Percentiles rank a stretch among this genome's conserved stretches.
Evolutionary conservation across 192 early-diverging fungal species (phyloP).

Genomic region (Haplosporangium gracile): DNA sequence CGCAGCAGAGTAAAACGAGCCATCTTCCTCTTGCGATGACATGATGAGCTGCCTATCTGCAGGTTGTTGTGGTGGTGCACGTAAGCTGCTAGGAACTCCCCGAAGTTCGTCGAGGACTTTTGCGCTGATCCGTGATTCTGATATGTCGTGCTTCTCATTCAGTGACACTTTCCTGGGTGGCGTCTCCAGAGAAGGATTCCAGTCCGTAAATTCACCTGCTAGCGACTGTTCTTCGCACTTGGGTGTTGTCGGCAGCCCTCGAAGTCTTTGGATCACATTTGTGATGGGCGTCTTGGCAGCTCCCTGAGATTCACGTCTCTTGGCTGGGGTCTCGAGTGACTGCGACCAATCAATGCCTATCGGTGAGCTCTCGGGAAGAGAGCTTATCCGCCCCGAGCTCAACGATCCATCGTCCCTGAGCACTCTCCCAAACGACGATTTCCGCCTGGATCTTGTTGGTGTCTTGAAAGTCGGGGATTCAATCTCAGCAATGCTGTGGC

Average conservation of each 20-base stretch:
- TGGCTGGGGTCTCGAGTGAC: conserved; percentile 36
- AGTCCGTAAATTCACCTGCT: conserved; percentile 5
- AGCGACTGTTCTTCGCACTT: background rate
- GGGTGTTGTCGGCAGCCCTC: conserved; percentile 11
- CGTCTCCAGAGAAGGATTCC: conserved; percentile 38
- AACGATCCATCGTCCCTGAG: background rate
- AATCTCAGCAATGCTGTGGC: background rate
- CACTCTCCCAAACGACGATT: background rate
- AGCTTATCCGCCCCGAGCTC: background rate
- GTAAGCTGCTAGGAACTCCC: conserved; percentile 14
- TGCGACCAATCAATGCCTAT: conserved; percentile 27
- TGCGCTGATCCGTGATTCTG: background rate
- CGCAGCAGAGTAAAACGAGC: conserved; percentile 27
- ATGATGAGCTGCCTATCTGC: background rate
- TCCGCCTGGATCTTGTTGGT: background rate
- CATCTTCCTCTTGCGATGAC: conserved; percentile 26
- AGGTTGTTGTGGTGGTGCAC: background rate
- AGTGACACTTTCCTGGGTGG: conserved; percentile 18
- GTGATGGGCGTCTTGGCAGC: background rate
- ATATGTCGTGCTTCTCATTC: background rate
- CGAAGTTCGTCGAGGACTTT: conserved; percentile 23
- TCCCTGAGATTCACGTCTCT: background rate
- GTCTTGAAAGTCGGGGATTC: conserved; percentile 11
- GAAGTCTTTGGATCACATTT: conserved; percentile 17
- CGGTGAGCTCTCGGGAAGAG: conserved; percentile 7